Evolutionary conservation across 2,329 filamentous ascomycete species (phyloP).

Genomic region (Penicillium sp.): DNA sequence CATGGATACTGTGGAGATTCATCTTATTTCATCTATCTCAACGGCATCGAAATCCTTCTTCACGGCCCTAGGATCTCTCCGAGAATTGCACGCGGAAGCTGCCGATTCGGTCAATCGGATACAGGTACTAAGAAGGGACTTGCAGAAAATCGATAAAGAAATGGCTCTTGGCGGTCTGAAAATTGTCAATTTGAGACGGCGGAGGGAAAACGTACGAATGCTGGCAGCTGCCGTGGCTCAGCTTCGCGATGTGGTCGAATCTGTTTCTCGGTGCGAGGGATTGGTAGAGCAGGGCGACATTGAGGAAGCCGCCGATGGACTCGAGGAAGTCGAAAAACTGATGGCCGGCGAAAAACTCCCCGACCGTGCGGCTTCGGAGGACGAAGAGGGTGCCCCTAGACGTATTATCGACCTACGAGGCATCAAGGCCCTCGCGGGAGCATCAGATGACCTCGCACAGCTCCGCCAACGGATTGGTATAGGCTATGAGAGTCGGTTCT

Average conservation of each 20-base stretch:
- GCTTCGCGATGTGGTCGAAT: constrained; percentile 72
- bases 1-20: constrained; percentile 98
- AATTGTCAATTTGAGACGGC: constrained; percentile 76
- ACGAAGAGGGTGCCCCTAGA: constrained; percentile 28
- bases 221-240: constrained; percentile 81
- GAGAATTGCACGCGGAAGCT: constrained; percentile 87
- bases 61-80: constrained; percentile 83
- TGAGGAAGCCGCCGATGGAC: constrained; percentile 72
- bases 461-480: constrained; percentile 80
- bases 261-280: constrained; percentile 71
- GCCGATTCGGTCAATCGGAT: constrained; percentile 88
- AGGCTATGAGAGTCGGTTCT: constrained; percentile 77
- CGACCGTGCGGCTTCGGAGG: constrained; percentile 27
- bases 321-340: constrained; percentile 74
- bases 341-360: constrained; percentile 66
- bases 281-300: constrained; percentile 81
- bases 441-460: constrained; percentile 71
- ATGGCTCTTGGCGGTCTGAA: constrained; percentile 82
- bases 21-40: constrained; percentile 93
- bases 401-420: constrained; percentile 67
- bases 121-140: constrained; percentile 72
- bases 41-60: constrained; percentile 96
- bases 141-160: constrained; percentile 77
- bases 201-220: constrained; percentile 79
- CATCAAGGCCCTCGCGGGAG: constrained; percentile 74